phyloP scores from a whole-genome alignment of 1,139 yeast species.

The Kurtzmaniella natalensis region DNA sequence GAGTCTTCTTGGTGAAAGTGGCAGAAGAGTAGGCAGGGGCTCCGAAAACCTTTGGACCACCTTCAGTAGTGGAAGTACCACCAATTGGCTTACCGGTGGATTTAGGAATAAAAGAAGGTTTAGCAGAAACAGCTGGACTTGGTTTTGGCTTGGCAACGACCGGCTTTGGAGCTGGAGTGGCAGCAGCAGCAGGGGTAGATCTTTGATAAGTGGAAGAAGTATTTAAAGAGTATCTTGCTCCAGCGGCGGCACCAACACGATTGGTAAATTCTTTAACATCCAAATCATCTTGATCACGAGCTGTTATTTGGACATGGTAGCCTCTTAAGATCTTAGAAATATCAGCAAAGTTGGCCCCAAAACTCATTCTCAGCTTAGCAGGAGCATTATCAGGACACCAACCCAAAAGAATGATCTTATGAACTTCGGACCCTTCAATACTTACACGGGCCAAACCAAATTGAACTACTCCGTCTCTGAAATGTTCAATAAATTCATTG shows the following conservation, averaged over 20 bases:
- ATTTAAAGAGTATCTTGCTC: slow-evolving; percentile 86
- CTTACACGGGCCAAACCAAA: slow-evolving; percentile 85
- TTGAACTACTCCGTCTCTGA: slow-evolving; percentile 85
- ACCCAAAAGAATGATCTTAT: slow-evolving; percentile 79
- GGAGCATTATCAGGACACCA: slow-evolving; percentile 95
- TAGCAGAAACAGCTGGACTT: slow-evolving; percentile 15
- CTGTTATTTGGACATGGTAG: slow-evolving; percentile 93
- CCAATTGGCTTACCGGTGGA: slow-evolving; percentile 40
- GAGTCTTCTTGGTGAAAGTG: no score
- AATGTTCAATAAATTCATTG: slow-evolving; percentile 72
- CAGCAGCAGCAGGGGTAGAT: slow-evolving; percentile 10
- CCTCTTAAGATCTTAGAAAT: slow-evolving; percentile 68
- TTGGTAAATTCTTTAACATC: slow-evolving; percentile 71
- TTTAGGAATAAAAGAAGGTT: slow-evolving; percentile 31
- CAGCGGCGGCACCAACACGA: slow-evolving; percentile 86
- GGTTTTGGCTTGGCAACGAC: slow-evolving; percentile 20
- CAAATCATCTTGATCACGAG: slow-evolving; percentile 90
- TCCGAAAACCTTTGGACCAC: slow-evolving; percentile 19
- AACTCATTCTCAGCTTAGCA: slow-evolving; percentile 65
- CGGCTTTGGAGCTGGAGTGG: slow-evolving; percentile 22
- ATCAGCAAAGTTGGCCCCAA: slow-evolving; percentile 71
- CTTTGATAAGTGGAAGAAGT: slow-evolving; percentile 14
- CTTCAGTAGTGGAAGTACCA: slow-evolving; percentile 14
- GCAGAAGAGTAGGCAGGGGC: slow-evolving; percentile 10
- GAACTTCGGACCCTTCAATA: slow-evolving; percentile 86